Conservation (phyloP, 2,329 filamentous ascomycete species). For the Colletotrichum phormii region DNA sequence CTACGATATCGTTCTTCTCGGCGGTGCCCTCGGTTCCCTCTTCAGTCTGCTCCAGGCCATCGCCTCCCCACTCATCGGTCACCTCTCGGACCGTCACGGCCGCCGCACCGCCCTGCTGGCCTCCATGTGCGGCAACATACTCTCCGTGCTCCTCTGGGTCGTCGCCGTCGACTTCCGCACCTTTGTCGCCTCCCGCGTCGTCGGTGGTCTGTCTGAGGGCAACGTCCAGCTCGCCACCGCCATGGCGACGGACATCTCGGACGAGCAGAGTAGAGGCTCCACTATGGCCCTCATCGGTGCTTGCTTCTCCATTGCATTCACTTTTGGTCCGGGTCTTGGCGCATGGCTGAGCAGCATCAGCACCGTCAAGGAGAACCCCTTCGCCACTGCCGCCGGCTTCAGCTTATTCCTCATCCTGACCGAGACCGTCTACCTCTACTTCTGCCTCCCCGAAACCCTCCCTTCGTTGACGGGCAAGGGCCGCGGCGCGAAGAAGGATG, state of each 20-base stretch:
- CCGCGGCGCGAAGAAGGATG: constrained; percentile 28
- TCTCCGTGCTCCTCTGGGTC: constrained; percentile 95
- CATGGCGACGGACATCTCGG: constrained; percentile 95
- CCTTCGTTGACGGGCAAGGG: constrained; percentile 62
- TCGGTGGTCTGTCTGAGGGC: constrained; percentile 94
- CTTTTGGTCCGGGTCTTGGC: constrained; percentile 92
- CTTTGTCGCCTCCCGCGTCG: constrained; percentile 91
- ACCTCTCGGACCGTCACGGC: constrained; percentile 88
- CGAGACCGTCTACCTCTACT: constrained; percentile 90
- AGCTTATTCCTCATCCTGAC: constrained; percentile 85
- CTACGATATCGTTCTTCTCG: constrained; percentile 96
- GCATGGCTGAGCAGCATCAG: constrained; percentile 85
- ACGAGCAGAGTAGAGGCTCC: constrained; percentile 83
- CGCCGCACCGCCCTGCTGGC: constrained; percentile 87
- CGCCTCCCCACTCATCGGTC: constrained; percentile 91
- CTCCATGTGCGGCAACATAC: constrained; percentile 93
- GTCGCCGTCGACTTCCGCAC: constrained; percentile 93
- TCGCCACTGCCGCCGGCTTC: constrained; percentile 91
- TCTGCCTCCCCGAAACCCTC: constrained; percentile 87
- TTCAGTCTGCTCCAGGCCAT: constrained; percentile 94
- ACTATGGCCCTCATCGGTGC: constrained; percentile 97
- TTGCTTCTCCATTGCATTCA: constrained; percentile 97
- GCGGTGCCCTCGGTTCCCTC: constrained; percentile 91
- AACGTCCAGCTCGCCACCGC: constrained; percentile 97
- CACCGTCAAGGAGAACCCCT: constrained; percentile 87